Conservation (phyloP, 2,329 filamentous ascomycete genomes). For the Penicillium psychrosexuale region DNA sequence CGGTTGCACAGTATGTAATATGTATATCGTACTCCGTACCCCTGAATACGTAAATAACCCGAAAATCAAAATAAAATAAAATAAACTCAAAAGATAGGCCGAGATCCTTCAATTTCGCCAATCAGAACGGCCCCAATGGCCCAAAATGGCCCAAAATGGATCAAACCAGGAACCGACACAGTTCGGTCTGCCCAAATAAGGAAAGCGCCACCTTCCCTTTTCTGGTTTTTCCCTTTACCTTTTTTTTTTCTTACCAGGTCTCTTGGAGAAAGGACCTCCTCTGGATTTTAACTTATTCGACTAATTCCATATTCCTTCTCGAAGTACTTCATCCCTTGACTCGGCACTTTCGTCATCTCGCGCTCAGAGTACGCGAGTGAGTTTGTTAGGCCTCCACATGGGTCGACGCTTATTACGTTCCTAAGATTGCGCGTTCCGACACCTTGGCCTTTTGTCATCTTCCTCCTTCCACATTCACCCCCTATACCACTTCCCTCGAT, state of each 20-base stretch:
- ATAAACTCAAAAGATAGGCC: background rate
- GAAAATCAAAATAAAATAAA: background rate
- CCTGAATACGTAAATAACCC: background rate
- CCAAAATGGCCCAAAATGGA: background rate
- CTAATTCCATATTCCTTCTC: background rate
- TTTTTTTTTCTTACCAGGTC: background rate
- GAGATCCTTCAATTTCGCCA: background rate
- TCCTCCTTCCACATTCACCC: slow-evolving; percentile 7
- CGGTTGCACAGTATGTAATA: background rate
- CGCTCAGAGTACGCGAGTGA: background rate
- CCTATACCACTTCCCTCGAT: slow-evolving; percentile 2
- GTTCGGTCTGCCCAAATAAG: background rate
- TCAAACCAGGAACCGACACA: background rate
- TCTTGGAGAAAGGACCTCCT: background rate
- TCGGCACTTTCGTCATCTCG: slow-evolving; percentile 10
- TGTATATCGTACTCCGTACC: background rate
- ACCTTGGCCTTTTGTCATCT: slow-evolving; percentile 3
- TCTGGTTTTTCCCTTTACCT: background rate
- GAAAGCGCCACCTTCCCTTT: background rate
- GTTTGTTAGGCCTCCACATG: slow-evolving; percentile 4
- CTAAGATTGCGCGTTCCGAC: slow-evolving; percentile 7
- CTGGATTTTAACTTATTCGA: background rate
- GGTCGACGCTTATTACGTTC: slow-evolving; percentile 5
- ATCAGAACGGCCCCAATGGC: background rate
- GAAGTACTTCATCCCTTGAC: slow-evolving; percentile 4